These are phyloP conservation scores for Cordyceps cicadae DNA, from an alignment of 2,329 filamentous ascomycete species.

Conservation along the genomic window DNA sequence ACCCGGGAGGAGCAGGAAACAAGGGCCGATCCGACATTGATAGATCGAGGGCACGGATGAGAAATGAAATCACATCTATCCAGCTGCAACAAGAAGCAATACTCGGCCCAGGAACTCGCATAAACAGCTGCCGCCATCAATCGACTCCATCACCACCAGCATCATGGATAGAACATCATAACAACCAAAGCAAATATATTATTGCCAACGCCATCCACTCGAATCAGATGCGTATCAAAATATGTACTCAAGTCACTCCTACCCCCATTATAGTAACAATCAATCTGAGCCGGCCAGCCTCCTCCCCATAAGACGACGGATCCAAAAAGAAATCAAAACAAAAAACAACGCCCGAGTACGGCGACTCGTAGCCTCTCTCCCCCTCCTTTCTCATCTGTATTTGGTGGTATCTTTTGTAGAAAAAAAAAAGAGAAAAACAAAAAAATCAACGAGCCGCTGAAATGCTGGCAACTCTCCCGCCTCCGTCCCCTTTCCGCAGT, in stretches of 20 bases:
- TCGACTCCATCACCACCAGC: background rate
- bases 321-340: background rate
- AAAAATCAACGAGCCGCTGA: conserved; percentile 4
- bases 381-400: background rate
- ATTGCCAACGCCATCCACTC: background rate
- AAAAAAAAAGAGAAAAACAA: background rate
- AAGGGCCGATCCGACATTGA: background rate
- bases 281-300: background rate
- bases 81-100: background rate
- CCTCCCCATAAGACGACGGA: background rate
- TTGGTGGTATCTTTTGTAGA: conserved; percentile 1
- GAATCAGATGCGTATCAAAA: background rate
- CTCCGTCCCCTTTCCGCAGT: background rate
- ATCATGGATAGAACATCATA: background rate
- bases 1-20: background rate
- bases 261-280: background rate
- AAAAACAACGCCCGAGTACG: conserved; percentile 1
- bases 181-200: conserved; percentile 6
- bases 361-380: background rate
- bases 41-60: background rate
- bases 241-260: background rate
- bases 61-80: background rate
- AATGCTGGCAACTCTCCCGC: conserved; percentile 6
- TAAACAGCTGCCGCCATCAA: background rate
- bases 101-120: background rate